Percentiles rank a stretch among this genome's conserved stretches.
phyloP scores from a whole-genome alignment of 306 rosid genomes.

The Hippophae gyantsensis region DNA sequence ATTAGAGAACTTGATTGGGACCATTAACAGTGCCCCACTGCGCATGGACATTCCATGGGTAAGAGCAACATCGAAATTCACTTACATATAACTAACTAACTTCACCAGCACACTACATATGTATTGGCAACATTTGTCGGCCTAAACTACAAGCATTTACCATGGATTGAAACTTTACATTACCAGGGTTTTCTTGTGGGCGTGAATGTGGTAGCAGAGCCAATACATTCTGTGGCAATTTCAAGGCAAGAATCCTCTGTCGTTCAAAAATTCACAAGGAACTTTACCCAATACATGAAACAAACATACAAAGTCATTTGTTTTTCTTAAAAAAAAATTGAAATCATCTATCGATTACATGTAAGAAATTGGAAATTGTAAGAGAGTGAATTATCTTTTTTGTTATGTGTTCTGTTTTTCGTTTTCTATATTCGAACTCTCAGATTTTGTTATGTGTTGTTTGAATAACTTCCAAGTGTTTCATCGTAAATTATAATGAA shows the following conservation, averaged over 20 bases:
- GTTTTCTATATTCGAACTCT: no score
- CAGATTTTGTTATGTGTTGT: no score
- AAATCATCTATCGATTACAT: no score
- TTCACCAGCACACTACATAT: conserved; percentile 1
- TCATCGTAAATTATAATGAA: no score
- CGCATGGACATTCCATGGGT: conserved; percentile 93
- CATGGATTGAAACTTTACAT: conserved; percentile 2
- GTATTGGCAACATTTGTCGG: not conserved
- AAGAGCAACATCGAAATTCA: conserved; percentile 36
- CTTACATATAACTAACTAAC: not conserved
- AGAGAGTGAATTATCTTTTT: not conserved
- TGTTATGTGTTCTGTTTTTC: no score
- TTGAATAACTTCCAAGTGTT: no score
- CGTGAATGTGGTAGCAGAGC: conserved; percentile 82
- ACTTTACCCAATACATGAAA: not conserved
- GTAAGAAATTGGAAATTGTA: not conserved
- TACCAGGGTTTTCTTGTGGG: conserved; percentile 87
- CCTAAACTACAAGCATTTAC: not conserved
- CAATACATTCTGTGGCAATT: conserved; percentile 81
- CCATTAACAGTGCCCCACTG: conserved; percentile 94
- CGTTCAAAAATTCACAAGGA: conserved; percentile 15
- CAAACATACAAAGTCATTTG: no score
- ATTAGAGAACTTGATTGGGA: conserved; percentile 75
- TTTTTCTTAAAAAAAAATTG: no score
- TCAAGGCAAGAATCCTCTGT: conserved; percentile 87